A percentile compares a stretch with the other conserved stretches of the same genome.
phyloP scores from a whole-genome alignment of 495 filamentous ascomycete species.

The Apiosordaria backusii region DNA sequence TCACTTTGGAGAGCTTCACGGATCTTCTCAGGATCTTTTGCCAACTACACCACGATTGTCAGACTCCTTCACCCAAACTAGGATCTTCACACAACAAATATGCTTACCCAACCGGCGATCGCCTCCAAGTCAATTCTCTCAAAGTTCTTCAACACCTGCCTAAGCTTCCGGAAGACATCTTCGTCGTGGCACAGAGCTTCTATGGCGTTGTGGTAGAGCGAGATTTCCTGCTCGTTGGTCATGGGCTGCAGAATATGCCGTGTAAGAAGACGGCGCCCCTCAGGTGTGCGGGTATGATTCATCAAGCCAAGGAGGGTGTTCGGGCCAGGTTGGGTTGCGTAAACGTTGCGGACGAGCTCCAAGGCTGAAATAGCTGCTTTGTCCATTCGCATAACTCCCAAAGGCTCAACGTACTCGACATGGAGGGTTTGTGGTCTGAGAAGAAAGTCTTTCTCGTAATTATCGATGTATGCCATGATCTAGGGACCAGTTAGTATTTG shows the following conservation, averaged over 20 bases:
- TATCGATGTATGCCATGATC: constrained; percentile 79
- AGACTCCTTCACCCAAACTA: too few relatives aligned
- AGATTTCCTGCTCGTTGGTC: constrained; percentile 57
- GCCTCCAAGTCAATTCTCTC: constrained; percentile 26
- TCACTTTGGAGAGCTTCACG: neutral
- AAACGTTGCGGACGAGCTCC: constrained; percentile 86
- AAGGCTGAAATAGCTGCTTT: constrained; percentile 77
- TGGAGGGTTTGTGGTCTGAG: constrained; percentile 66
- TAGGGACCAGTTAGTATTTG: constrained; percentile 31
- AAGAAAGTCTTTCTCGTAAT: constrained; percentile 59
- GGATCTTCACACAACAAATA: too few relatives aligned
- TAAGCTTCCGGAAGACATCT: constrained; percentile 78
- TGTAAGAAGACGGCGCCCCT: constrained; percentile 77
- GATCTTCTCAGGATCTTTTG: neutral
- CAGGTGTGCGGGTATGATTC: constrained; percentile 80
- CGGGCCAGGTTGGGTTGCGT: constrained; percentile 66
- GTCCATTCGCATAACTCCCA: constrained; percentile 94
- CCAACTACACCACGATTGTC: neutral
- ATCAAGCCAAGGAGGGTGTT: constrained; percentile 75
- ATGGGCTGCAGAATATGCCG: constrained; percentile 88
- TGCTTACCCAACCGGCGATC: constrained; percentile 21
- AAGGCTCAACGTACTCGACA: constrained; percentile 82
- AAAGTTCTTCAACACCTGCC: constrained; percentile 49
- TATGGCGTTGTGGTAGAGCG: constrained; percentile 75
- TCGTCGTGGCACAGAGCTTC: constrained; percentile 81